These are phyloP conservation scores for Cryphonectria naterciae DNA, from an alignment of 2,329 filamentous ascomycete genomes.

Conservation along the genomic window DNA sequence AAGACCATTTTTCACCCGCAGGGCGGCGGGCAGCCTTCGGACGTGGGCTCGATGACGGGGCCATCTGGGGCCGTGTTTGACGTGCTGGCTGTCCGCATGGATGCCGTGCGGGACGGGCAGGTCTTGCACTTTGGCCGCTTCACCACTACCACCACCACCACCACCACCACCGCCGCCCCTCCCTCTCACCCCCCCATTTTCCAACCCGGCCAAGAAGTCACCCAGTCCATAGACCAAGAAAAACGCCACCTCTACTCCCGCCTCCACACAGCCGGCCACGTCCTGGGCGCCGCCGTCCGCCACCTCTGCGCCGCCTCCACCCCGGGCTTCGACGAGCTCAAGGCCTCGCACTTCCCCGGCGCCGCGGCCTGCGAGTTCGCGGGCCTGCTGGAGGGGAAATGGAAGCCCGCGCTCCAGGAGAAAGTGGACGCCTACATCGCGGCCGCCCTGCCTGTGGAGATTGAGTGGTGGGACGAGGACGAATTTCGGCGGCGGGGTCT, in stretches of 20 bases:
- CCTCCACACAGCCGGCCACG: conserved; percentile 74
- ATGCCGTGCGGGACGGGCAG: conserved; percentile 51
- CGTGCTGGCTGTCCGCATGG: conserved; percentile 62
- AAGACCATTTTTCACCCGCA: conserved; percentile 77
- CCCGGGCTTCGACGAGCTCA: conserved; percentile 64
- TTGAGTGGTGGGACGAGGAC: conserved; percentile 52
- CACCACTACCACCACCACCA: too few relatives aligned
- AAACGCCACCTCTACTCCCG: conserved; percentile 68
- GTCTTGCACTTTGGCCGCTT: conserved; percentile 71
- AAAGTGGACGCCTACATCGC: conserved; percentile 63
- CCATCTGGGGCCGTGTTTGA: conserved; percentile 45
- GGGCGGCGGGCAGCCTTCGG: conserved; percentile 74
- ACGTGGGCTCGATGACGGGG: conserved; percentile 60
- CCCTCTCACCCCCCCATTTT: too few relatives aligned
- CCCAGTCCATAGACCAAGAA: conserved; percentile 62
- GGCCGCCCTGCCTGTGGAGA: conserved; percentile 60
- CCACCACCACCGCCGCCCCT: neutral
- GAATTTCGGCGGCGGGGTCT: conserved; percentile 60
- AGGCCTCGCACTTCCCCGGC: conserved; percentile 73
- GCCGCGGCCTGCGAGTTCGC: conserved; percentile 69
- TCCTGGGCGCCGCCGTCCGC: conserved; percentile 70
- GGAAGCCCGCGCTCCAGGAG: conserved; percentile 64
- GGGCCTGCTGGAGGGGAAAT: conserved; percentile 67
- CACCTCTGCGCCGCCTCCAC: conserved; percentile 57
- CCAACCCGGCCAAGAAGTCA: conserved; percentile 47